phyloP scores from a whole-genome alignment of 257 asterid genomes.

The Misopates orontium region DNA sequence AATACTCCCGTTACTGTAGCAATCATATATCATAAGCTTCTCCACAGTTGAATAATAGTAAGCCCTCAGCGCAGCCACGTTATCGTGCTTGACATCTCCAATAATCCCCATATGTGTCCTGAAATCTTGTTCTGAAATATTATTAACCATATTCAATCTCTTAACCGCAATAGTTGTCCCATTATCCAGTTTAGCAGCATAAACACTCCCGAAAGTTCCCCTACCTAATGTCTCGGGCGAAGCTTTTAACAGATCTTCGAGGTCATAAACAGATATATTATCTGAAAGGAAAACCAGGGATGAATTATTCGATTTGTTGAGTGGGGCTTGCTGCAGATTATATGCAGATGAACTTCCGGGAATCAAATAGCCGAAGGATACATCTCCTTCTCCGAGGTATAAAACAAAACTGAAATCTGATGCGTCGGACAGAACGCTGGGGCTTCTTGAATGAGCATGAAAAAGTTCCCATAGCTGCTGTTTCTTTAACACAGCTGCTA shows the following conservation, averaged over 20 bases:
- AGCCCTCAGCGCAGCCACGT: constrained; percentile 20
- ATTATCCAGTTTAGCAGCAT: constrained; percentile 9
- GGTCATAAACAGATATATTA: background rate
- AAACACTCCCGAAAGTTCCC: constrained; percentile 11
- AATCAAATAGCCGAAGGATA: too few species aligned
- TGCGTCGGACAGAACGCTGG: background rate
- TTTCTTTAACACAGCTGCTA: constrained; percentile 2
- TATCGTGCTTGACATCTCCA: constrained; percentile 14
- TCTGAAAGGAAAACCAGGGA: too few species aligned
- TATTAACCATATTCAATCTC: background rate
- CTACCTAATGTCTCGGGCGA: constrained; percentile 19
- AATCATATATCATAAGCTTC: constrained; percentile 12
- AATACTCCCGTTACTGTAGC: background rate
- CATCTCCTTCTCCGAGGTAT: too few species aligned
- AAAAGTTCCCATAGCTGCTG: constrained; percentile 11
- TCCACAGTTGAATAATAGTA: constrained; percentile 8
- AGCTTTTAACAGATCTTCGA: constrained; percentile 24
- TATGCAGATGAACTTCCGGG: too few species aligned
- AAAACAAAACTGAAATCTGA: background rate
- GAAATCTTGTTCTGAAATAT: constrained; percentile 4
- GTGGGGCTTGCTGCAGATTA: too few species aligned
- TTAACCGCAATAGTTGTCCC: constrained; percentile 2
- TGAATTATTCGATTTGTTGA: too few species aligned
- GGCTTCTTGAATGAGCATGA: background rate
- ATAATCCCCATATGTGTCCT: constrained; percentile 21